phyloP scores from a whole-genome alignment of 2,329 filamentous ascomycete genomes.

The Lachnellula willkommii region DNA sequence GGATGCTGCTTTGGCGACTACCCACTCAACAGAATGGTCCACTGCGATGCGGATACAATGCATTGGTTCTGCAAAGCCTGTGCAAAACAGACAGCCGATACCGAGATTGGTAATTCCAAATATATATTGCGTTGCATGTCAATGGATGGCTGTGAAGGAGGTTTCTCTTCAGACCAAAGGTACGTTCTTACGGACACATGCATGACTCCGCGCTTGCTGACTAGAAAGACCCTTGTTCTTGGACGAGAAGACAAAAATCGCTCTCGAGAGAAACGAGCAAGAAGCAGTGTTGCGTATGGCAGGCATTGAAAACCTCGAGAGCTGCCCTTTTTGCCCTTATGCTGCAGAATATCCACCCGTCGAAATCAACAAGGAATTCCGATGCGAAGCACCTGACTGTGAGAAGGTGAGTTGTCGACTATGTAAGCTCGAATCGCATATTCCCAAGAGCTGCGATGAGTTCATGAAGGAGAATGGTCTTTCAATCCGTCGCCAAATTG shows the following conservation, averaged over 20 bases:
- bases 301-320: slow-evolving; percentile 64
- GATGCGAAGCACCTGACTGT: slow-evolving; percentile 63
- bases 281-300: slow-evolving; percentile 64
- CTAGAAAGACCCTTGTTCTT: slow-evolving; percentile 35
- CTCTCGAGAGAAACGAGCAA: slow-evolving; percentile 67
- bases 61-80: slow-evolving; percentile 66
- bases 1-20: slow-evolving; percentile 67
- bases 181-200: slow-evolving; percentile 33
- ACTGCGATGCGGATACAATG: slow-evolving; percentile 49
- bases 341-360: slow-evolving; percentile 67
- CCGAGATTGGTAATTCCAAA: slow-evolving; percentile 61
- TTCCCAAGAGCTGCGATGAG: slow-evolving; percentile 68
- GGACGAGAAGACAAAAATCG: slow-evolving; percentile 50
- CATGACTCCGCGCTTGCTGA: slow-evolving; percentile 10
- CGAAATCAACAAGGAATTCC: slow-evolving; percentile 66
- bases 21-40: slow-evolving; percentile 61
- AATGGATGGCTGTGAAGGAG: slow-evolving; percentile 56
- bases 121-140: slow-evolving; percentile 69
- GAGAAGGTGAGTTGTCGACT: slow-evolving; percentile 58
- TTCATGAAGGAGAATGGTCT: slow-evolving; percentile 54
- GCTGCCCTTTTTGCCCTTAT: slow-evolving; percentile 78
- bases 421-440: slow-evolving; percentile 64
- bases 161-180: slow-evolving; percentile 53
- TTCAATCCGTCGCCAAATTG: slow-evolving; percentile 60
- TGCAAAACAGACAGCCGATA: slow-evolving; percentile 59